These are phyloP conservation scores for Eutrema heterophyllum DNA, from an alignment of 345 rosid species.

Conservation along the genomic window DNA sequence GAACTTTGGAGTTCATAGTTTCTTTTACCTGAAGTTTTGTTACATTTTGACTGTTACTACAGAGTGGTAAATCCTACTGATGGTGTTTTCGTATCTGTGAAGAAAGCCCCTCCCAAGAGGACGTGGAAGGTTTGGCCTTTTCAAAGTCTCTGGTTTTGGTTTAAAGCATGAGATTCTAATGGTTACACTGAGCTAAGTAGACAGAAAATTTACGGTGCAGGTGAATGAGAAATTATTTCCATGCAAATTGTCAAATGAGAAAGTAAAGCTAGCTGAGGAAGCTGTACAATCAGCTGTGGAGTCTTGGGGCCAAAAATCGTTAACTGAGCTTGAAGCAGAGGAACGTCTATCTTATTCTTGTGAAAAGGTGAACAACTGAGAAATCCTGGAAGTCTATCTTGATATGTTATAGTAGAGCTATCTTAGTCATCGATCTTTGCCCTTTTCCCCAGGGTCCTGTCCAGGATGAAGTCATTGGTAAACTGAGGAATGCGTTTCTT, in stretches of 20 bases:
- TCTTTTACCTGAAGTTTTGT: conserved; percentile 10
- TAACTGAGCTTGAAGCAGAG: conserved; percentile 94
- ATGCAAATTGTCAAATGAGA: conserved; percentile 64
- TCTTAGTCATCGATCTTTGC: neutral
- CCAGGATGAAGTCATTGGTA: conserved; percentile 84
- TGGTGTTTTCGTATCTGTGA: conserved; percentile 79
- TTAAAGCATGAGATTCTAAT: conserved; percentile 2
- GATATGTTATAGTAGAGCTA: neutral
- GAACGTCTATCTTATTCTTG: conserved; percentile 91
- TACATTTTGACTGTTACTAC: conserved; percentile 27
- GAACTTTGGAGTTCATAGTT: conserved; percentile 3
- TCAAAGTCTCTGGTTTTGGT: conserved; percentile 5
- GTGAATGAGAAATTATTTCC: conserved; percentile 88
- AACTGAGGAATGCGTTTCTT: conserved; percentile 67
- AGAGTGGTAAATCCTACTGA: conserved; percentile 76
- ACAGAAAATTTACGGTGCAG: conserved; percentile 34
- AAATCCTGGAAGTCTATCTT: neutral
- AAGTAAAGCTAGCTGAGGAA: conserved; percentile 68
- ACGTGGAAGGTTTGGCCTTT: conserved; percentile 75
- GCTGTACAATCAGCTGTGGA: conserved; percentile 76
- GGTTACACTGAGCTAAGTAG: conserved; percentile 7
- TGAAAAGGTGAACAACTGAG: conserved; percentile 63
- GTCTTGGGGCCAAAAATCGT: conserved; percentile 81
- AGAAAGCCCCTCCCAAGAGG: conserved; percentile 80
- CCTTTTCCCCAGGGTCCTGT: conserved; percentile 63